Evolutionary conservation across 2,329 filamentous ascomycete species (phyloP).

Genomic region (Penicillium corylophilum): DNA sequence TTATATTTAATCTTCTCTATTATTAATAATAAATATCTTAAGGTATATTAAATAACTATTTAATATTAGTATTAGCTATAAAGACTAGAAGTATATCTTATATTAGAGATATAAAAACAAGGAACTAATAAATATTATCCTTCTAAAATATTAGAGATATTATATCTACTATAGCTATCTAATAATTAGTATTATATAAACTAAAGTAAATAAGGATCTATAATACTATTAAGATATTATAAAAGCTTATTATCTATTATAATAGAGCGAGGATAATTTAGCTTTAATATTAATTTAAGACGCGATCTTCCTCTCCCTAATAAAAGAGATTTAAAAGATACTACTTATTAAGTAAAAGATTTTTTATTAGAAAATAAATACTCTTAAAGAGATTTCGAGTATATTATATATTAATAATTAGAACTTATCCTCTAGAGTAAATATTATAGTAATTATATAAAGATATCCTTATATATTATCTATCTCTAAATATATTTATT

Average conservation of each 20-base stretch:
- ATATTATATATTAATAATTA: conserved; percentile 2
- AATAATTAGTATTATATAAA: not conserved
- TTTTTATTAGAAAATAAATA: not conserved
- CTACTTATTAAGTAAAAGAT: not conserved
- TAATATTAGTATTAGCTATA: conserved; percentile 1
- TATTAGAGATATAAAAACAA: not conserved
- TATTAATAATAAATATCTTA: conserved; percentile 8
- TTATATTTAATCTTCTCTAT: not conserved
- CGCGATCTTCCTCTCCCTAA: not conserved
- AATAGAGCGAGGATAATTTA: not conserved
- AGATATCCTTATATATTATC: conserved; percentile 9
- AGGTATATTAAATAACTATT: conserved; percentile 7
- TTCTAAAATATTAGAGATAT: not conserved
- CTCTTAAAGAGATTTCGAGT: not conserved
- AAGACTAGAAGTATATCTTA: not conserved
- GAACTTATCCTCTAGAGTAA: conserved; percentile 12
- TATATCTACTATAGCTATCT: conserved; percentile 1
- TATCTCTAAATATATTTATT: conserved; percentile 12
- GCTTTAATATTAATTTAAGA: not conserved
- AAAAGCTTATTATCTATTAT: not conserved
- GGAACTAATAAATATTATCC: not conserved
- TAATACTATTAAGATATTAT: not conserved
- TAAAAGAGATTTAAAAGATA: not conserved
- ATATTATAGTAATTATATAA: conserved; percentile 17
- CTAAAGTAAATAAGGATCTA: not conserved